Percentiles rank a stretch among this genome's conserved stretches.
phyloP scores from a whole-genome alignment of 257 asterid genomes.

The Solanum sparsipilum region DNA sequence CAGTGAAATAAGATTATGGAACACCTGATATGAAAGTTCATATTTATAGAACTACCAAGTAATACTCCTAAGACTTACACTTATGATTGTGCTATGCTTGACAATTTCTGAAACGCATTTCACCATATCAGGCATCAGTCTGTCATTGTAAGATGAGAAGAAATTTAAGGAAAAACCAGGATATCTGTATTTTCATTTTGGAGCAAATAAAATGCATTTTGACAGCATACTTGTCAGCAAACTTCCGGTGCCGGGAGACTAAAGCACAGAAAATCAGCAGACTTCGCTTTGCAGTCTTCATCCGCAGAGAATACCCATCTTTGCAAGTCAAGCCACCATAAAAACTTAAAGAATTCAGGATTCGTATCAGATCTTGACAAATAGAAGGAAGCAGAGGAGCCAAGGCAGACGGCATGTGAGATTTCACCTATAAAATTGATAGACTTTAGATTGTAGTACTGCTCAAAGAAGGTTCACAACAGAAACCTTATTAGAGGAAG shows the following conservation, averaged over 20 bases:
- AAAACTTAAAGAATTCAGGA: conserved; percentile 25
- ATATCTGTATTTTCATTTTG: not conserved
- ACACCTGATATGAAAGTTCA: not conserved
- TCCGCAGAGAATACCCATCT: conserved; percentile 10
- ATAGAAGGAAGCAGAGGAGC: conserved; percentile 26
- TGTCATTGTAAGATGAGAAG: conserved; percentile 8
- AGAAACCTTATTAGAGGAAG: not conserved
- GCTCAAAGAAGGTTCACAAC: not conserved
- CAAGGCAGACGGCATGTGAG: conserved; percentile 38
- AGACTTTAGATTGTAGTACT: not conserved
- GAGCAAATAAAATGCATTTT: not conserved
- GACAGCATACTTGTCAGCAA: conserved; percentile 24
- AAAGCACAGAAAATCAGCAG: conserved; percentile 30
- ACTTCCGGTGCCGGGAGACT: conserved; percentile 30
- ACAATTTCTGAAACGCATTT: conserved; percentile 17
- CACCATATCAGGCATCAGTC: conserved; percentile 27
- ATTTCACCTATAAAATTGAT: conserved; percentile 22
- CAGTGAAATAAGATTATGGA: not conserved
- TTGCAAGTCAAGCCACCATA: conserved; percentile 10
- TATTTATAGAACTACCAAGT: not conserved
- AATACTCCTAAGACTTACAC: conserved; percentile 12
- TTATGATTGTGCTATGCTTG: conserved; percentile 14
- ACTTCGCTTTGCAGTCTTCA: conserved; percentile 31
- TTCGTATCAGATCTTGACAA: conserved; percentile 20
- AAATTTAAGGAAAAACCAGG: not conserved